Conservation (phyloP, 805 yeast genomes). For the Saturnispora gosingensis region DNA sequence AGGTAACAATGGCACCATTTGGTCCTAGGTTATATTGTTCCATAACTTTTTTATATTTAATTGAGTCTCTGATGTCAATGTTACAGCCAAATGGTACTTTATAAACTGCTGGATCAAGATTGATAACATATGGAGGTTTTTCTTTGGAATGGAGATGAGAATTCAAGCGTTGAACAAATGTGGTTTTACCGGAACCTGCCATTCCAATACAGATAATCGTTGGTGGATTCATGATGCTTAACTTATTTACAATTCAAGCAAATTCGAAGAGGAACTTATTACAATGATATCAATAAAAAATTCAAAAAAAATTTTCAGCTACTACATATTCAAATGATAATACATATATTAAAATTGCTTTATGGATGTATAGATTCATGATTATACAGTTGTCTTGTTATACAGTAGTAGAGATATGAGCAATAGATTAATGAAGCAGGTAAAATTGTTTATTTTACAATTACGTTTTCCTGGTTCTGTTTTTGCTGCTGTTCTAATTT, state of each 20-base stretch:
- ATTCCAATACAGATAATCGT: slow-evolving; percentile 34
- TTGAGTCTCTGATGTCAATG: slow-evolving; percentile 92
- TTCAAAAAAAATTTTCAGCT: neutral
- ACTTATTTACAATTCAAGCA: neutral
- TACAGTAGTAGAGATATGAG: neutral
- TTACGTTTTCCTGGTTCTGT: neutral
- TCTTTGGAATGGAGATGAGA: slow-evolving; percentile 72
- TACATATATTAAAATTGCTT: neutral
- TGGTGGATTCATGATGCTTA: slow-evolving; percentile 17
- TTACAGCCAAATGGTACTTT: slow-evolving; percentile 91
- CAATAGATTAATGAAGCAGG: neutral
- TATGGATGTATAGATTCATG: neutral
- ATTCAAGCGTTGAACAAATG: slow-evolving; percentile 91
- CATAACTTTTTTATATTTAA: slow-evolving; percentile 94
- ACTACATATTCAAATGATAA: neutral
- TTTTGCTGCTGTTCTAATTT: slow-evolving; percentile 21
- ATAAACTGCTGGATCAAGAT: slow-evolving; percentile 92
- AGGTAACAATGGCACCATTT: slow-evolving; percentile 96
- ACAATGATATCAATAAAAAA: neutral
- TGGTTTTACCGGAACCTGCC: slow-evolving; percentile 86
- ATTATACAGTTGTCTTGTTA: neutral
- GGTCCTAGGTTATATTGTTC: slow-evolving; percentile 93
- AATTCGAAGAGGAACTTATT: neutral
- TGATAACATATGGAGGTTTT: slow-evolving; percentile 81
- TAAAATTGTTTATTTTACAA: neutral